phyloP scores from a whole-genome alignment of 1,284 basidiomycete species.

The Fomitopsis pinicola region DNA sequence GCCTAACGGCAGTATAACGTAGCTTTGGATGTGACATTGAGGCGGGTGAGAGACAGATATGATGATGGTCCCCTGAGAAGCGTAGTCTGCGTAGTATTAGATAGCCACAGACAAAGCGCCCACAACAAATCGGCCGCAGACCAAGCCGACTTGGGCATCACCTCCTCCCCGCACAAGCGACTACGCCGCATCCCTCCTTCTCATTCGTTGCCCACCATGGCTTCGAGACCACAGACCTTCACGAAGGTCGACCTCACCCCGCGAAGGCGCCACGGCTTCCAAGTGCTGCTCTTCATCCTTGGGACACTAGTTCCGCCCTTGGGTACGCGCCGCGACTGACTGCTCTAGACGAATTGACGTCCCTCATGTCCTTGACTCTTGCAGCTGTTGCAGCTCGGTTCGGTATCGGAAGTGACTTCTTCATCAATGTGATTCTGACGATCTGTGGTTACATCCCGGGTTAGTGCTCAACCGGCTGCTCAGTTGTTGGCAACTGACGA shows the following conservation, averaged over 20 bases:
- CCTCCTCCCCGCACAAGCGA: neutral
- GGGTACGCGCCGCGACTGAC: constrained; percentile 47
- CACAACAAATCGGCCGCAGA: neutral
- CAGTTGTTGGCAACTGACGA: neutral
- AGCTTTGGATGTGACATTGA: neutral
- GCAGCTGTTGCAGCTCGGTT: constrained; percentile 92
- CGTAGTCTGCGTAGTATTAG: neutral
- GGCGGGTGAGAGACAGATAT: neutral
- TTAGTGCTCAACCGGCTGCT: constrained; percentile 33
- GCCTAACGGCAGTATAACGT: neutral
- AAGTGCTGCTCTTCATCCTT: constrained; percentile 77
- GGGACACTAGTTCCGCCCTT: constrained; percentile 85
- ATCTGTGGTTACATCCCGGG: constrained; percentile 90
- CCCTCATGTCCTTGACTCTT: constrained; percentile 3
- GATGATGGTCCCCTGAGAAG: neutral
- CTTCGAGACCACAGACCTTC: constrained; percentile 19
- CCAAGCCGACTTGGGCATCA: neutral
- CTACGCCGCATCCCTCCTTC: neutral
- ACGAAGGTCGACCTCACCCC: constrained; percentile 64
- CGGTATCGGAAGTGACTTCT: constrained; percentile 90
- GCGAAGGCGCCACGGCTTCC: constrained; percentile 78
- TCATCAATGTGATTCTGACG: constrained; percentile 87
- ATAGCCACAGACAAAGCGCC: constrained; percentile 1
- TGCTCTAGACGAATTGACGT: neutral
- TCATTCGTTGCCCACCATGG: neutral